Base-by-base conservation (phyloP, 1,139 yeast species). In the Diutina neorugosa region DNA sequence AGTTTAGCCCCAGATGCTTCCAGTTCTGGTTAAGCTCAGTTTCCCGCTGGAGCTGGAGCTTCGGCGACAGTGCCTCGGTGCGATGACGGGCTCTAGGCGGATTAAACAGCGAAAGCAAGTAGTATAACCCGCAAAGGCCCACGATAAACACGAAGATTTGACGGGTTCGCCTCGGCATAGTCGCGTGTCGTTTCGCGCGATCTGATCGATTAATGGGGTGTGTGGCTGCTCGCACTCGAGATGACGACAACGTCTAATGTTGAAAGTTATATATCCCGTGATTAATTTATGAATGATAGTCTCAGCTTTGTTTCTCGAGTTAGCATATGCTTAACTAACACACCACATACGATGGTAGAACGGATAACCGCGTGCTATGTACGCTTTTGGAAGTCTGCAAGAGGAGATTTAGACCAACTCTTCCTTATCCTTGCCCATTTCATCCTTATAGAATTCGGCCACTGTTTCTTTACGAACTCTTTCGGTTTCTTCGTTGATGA, bases 1-100 rank as follows among this genome's bases (percentile, higher is more conserved):
- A 68, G 54, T 72, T 70, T 51, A 67, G 57, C 1, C 80, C 80
- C 31, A 62, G 56, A 20, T 63, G 59, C 54, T 65, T 67, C 70
- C 76, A 75, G 57, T 76, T 69, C 21, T 63, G 54, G 54, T 65
- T 57, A 21, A 58, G 52, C 54, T 73, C 77, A 42, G 67, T 58
- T 56, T 69, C 72, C 52, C 65, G 57, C n/a, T 60, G 52, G 40
- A 54, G 40, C 12, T 54, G 57, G 34, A 41, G 52, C 23, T 49
- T 55, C 42, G 57, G 53, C 21, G 56, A 46, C 46, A 21, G 46
- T 19, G 23, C 44, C 23, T 51, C 41, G 3, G 51, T 43, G 14
- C 50, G 37, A n/a, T 46, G 50, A 18, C 50, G 40, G 18, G 40
- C 50, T n/a, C 27, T n/a, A 11, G 50, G 50, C 9, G 41, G 37